Evolutionary conservation across 495 filamentous ascomycete genomes (phyloP), one percentile per base, ranked within the genome.

Genomic region (Penicillium argentinense): DNA sequence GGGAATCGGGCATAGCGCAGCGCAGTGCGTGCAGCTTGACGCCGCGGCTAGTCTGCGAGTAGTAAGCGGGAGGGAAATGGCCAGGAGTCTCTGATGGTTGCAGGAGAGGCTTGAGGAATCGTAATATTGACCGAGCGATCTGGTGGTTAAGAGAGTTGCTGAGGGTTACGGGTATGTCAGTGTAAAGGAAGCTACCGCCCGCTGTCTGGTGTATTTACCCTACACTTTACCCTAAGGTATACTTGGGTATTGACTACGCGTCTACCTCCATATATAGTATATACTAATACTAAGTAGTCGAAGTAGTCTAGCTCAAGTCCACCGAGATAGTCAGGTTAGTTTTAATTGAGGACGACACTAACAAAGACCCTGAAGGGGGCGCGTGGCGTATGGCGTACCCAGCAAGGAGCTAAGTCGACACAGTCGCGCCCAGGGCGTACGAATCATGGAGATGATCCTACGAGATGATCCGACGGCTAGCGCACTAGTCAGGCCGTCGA

Each of bases 331-430:
- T 36, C 16, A 5, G 18, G 33, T 16, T 36, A 18, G 33, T 19
- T 19, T 36, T 18, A 8, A 36, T 36, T 12, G 16, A 39, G 13
- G 22, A 43, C 39, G 25, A n/a, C n/a, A n/a, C 40, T 44, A 32
- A 27, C 18, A 14, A 32, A 45, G 46, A 39, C 57, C 43, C 49
- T 57, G 53, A 52, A 38, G 39, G 54, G 39, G 54, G 47, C 45
- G 14, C 56, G 52, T 62, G 59, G 56, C 59, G 52, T 62, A 46
- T 53, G 45, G 56, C 59, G 52, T 62, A 46, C 53, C 42, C 25
- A n/a, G 25, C 41, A 22, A 28, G 37, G 26, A 18, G 24, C 48
- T 51, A 36, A 51, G 33, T 6, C 14, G 16, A 18, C 3, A 14
- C 6, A 14, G 18, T 36, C 21, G 33, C 16, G 16, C 33, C 16